Conservation (phyloP, 441 rosid genomes). For the Populus hybrid region DNA sequence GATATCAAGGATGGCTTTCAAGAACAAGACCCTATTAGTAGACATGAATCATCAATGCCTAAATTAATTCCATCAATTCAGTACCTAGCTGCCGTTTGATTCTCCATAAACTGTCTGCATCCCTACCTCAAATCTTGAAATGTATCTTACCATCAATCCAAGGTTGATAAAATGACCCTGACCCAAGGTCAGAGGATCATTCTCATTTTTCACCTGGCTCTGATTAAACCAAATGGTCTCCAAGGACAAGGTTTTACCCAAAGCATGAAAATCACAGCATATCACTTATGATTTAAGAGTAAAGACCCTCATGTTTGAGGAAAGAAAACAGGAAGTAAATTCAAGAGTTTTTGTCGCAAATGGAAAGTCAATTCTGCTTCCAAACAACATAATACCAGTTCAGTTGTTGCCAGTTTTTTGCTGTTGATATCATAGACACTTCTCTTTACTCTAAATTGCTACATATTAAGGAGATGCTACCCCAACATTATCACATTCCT, state of each 20-base stretch:
- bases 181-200: conserved; percentile 2
- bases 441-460: neutral
- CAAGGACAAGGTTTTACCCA: neutral
- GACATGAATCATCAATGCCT: neutral
- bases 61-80: neutral
- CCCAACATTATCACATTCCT: neutral
- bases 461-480: neutral
- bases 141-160: neutral
- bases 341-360: neutral
- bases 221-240: neutral
- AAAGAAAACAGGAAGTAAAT: neutral
- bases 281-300: neutral
- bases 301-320: neutral
- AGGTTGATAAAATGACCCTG: conserved; percentile 1
- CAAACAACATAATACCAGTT: no score
- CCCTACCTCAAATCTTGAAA: neutral
- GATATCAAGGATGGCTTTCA: neutral
- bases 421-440: neutral
- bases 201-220: neutral
- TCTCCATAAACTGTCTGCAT: neutral
- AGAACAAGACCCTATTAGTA: neutral
- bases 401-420: neutral
- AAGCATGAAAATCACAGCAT: neutral
- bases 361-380: neutral
- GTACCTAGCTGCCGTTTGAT: neutral